A percentile compares a stretch with the other conserved stretches of the same genome.
Conservation (phyloP, 768 basidiomycete species). For the Piloderma croceum region DNA sequence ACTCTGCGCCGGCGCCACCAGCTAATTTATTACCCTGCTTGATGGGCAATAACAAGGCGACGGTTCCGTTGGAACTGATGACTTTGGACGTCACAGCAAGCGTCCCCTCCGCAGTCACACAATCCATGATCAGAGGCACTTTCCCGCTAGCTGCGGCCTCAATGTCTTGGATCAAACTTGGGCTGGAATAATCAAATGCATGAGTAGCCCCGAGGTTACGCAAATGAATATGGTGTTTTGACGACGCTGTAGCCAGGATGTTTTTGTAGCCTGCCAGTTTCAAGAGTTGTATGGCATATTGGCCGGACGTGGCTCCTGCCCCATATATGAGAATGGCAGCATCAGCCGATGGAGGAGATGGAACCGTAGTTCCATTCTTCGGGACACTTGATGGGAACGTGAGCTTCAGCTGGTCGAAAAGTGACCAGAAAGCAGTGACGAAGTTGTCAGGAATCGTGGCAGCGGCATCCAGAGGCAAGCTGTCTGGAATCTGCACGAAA, state of each 20-base stretch:
- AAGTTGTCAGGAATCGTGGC: slow-evolving; percentile 39
- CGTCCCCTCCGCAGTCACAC: slow-evolving; percentile 32
- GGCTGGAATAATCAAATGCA: slow-evolving; percentile 36
- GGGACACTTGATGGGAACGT: slow-evolving; percentile 32
- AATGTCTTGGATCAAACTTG: slow-evolving; percentile 32
- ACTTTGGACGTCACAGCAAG: slow-evolving; percentile 33
- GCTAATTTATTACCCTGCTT: slow-evolving; percentile 37
- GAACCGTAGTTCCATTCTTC: slow-evolving; percentile 8
- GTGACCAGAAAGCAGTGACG: too few relatives aligned
- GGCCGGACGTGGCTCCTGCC: slow-evolving; percentile 36
- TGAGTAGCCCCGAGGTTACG: slow-evolving; percentile 34
- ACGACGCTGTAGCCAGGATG: slow-evolving; percentile 38
- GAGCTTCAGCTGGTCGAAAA: slow-evolving; percentile 34
- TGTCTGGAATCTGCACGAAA: slow-evolving; percentile 35
- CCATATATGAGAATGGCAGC: slow-evolving; percentile 41
- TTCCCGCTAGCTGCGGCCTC: slow-evolving; percentile 26
- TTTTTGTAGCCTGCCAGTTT: slow-evolving; percentile 38
- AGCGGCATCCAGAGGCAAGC: slow-evolving; percentile 32
- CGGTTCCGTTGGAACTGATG: slow-evolving; percentile 30
- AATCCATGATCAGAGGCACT: slow-evolving; percentile 33
- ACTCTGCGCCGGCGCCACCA: slow-evolving; percentile 19
- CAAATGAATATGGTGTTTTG: slow-evolving; percentile 33
- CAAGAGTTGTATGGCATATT: slow-evolving; percentile 36
- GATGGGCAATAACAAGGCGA: slow-evolving; percentile 42
- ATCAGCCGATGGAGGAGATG: slow-evolving; percentile 28